phyloP scores from a whole-genome alignment of 1,284 basidiomycete genomes.

The Trichosporon ovoides region DNA sequence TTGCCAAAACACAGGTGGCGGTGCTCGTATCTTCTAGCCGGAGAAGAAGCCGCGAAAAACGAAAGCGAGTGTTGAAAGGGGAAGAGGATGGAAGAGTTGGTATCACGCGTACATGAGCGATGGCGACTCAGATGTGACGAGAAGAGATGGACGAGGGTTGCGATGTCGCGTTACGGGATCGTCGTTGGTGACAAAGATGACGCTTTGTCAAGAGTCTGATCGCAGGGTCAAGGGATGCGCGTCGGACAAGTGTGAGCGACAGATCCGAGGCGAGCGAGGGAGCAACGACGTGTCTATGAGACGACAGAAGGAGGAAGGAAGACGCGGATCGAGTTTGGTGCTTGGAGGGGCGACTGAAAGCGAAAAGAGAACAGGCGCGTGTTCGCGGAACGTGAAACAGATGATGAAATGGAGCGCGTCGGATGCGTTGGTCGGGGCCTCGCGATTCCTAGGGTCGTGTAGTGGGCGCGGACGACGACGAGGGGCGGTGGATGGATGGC shows the following conservation, averaged over 20 bases:
- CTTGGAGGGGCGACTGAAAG: not conserved
- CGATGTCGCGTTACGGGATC: conserved; percentile 3
- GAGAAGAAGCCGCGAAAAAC: conserved; percentile 3
- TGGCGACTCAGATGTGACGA: not conserved
- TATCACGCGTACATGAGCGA: conserved; percentile 1
- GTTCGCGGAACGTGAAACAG: conserved; percentile 3
- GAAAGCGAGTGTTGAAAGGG: not conserved
- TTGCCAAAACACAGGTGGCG: not conserved
- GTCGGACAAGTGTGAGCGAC: not conserved
- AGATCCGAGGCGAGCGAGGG: not conserved
- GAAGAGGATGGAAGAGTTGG: not conserved
- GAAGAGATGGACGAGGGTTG: conserved; percentile 3
- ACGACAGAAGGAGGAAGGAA: not conserved
- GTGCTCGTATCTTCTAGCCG: conserved; percentile 8
- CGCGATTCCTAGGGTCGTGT: not conserved
- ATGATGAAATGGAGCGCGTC: not conserved
- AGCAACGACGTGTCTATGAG: not conserved
- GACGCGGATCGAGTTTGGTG: not conserved
- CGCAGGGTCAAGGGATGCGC: not conserved
- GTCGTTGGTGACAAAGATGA: not conserved
- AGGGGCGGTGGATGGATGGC: not conserved
- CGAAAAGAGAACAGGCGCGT: conserved; percentile 5
- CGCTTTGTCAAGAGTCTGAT: not conserved
- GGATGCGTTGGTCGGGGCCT: not conserved
- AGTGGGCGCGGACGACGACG: not conserved